Base-by-base conservation (phyloP, 75 land plant species). In the Adiantum capillusveneris region DNA sequence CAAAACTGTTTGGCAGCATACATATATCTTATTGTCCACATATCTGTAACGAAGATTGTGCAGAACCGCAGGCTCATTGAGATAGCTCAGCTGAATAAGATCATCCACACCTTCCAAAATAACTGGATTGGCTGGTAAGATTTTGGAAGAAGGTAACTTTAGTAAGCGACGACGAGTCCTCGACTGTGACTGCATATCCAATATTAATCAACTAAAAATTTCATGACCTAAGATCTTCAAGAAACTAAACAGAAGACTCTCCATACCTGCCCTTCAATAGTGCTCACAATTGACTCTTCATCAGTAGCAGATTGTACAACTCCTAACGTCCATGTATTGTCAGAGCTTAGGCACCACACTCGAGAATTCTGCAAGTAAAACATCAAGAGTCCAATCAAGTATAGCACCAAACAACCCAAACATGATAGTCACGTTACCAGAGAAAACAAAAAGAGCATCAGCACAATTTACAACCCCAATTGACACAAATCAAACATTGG, bases 21-120 rank as follows among this genome's bases (percentile, higher is more conserved):
- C 98, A 78, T 94, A 94, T 42, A 86, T 81, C 27, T 61, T 66
- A 65, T 83, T 82, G 24, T 62, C 61, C 25, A 59, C 51, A 54
- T 77, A 90, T 73, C 98, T 72, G 34, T 73, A 55, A 27, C 68
- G 68, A 24, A 94, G 74, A 65, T 84, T 84, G 75, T 94, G 85
- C 53, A 94, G 80, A 60, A 94, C 84, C 49, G 98, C 85, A 57
- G 98, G 98, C 57, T 94, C 96, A 65, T 94, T 94, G 70, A 94
- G 69, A 63, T 86, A 94, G 71, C 87, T 86, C 39, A 94, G 80
- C 62, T 90, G 84, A 26, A 77, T 81, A 25, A 94, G 84, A 75
- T 94, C 98, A 75, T 90, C 88, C 59, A 84, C 87, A 14, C 91
- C 96, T 51, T 86, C 96, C 13, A 89, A 74, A 18, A 89, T 77